phyloP scores from a whole-genome alignment of 176 grass and related monocot genomes.

The Carex myosuroides region DNA sequence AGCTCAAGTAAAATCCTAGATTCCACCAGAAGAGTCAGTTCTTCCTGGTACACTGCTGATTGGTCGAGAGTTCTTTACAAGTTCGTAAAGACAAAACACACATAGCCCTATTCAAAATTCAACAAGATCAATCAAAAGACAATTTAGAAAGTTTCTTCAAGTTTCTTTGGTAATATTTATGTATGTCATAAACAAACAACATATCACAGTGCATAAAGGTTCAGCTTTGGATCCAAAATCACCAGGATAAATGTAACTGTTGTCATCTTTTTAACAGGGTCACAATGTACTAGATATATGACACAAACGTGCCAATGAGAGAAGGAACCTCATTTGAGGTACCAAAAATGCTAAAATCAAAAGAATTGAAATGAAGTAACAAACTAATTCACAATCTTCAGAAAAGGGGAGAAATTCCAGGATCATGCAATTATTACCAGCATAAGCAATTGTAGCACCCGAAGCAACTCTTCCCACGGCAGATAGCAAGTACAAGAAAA shows the following conservation, averaged over 20 bases:
- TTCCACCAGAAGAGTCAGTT: conserved; percentile 38
- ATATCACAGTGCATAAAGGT: not conserved
- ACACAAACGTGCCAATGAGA: not conserved
- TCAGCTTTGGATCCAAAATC: not conserved
- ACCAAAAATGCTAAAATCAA: not conserved
- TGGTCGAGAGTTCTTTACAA: conserved; percentile 55
- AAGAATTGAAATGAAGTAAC: not conserved
- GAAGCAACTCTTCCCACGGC: conserved; percentile 73
- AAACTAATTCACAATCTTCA: not conserved
- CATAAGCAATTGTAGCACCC: conserved; percentile 78
- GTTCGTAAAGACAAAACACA: conserved; percentile 68
- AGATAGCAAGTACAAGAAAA: conserved; percentile 65
- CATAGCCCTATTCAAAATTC: conserved; percentile 43
- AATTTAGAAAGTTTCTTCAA: not conserved
- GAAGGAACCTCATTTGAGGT: not conserved
- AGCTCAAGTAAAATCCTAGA: conserved; percentile 34
- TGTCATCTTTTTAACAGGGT: not conserved
- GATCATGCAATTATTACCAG: conserved; percentile 44
- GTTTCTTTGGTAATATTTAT: not conserved
- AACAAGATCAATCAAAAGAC: not conserved
- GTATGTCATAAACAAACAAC: not conserved
- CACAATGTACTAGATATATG: not conserved
- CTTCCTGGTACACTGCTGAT: conserved; percentile 39
- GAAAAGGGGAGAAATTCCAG: not conserved
- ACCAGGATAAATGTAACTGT: not conserved